Evolutionary conservation across 495 filamentous ascomycete species (phyloP).

Genomic region (Aspergillus kassunensis): DNA sequence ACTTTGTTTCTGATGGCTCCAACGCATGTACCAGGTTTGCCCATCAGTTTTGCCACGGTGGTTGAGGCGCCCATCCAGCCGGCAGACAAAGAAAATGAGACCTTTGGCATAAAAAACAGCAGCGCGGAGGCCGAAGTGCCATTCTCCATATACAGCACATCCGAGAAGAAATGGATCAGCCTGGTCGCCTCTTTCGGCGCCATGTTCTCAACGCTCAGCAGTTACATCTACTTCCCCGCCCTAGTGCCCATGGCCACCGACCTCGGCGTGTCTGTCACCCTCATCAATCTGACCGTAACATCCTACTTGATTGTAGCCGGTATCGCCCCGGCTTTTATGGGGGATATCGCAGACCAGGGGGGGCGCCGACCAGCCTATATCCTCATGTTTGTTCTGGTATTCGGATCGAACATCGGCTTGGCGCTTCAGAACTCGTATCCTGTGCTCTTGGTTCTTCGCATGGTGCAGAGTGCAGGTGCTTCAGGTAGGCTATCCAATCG

Average conservation of each 20-base stretch:
- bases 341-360: slow-evolving; percentile 44
- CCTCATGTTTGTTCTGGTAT: slow-evolving; percentile 43
- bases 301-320: slow-evolving; percentile 52
- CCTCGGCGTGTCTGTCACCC: slow-evolving; percentile 37
- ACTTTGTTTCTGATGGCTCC: too few relatives aligned
- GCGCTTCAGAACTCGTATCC: slow-evolving; percentile 45
- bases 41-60: too few relatives aligned
- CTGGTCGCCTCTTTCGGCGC: too few relatives aligned
- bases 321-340: slow-evolving; percentile 49
- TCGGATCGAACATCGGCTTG: slow-evolving; percentile 46
- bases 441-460: slow-evolving; percentile 43
- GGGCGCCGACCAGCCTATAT: slow-evolving; percentile 47
- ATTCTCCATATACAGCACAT: too few relatives aligned
- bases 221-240: slow-evolving; percentile 50
- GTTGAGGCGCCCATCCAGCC: too few relatives aligned
- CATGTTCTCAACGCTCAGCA: too few relatives aligned
- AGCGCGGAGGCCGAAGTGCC: too few relatives aligned
- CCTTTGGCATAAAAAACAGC: too few relatives aligned
- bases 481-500: too few relatives aligned
- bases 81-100: too few relatives aligned
- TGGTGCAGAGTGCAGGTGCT: slow-evolving; percentile 36
- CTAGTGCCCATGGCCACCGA: slow-evolving; percentile 42
- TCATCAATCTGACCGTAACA: slow-evolving; percentile 50
- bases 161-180: too few relatives aligned
- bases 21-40: too few relatives aligned